Evolutionary conservation across 2,329 filamentous ascomycete species (phyloP), one percentile per base, ranked within the genome.

Genomic region (Aspergillus cejpii): DNA sequence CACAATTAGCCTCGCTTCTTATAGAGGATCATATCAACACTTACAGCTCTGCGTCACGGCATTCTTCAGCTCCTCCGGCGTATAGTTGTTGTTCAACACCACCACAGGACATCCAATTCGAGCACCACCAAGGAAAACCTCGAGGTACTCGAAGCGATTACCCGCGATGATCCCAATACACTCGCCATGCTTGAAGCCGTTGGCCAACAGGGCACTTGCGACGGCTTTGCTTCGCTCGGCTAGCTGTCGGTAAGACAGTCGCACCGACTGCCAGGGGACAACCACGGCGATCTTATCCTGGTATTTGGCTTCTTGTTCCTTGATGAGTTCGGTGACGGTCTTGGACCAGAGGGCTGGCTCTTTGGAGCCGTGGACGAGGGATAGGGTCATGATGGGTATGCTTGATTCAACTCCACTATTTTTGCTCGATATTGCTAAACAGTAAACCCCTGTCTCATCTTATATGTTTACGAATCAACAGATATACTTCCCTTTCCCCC

Each of bases 161-260:
- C 74, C 68, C 56, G 82, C 82, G 78, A 87, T 84, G 52, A 87
- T 82, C 17, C 78, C 84, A 14, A 87, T 74, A 20, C 82, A 73
- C 57, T 87, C 83, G 33, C 83, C 82, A 17, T 77, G 74, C n/a
- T 74, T 69, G 39, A 87, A 76, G 2, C 82, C 82, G 64, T 80
- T 74, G 12, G 76, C 74, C 23, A 85, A 66, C 47, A 88, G 64
- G 7, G 83, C 81, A 44, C 77, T 79, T 3, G 80, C 78, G 10
- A 58, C 11, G 7, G 48, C 20, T 10, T 45, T 47, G 34, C 54
- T 54, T 11, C 47, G 41, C 6, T 45, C 23, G 14, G 48, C 50
- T 11, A 60, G 41, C 24, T 61, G 43, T 10, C 44, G 23, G 37
- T 58, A 61, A 0, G 54, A 52, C 0, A 60, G 28, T 4, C 50